phyloP scores from a whole-genome alignment of 1,284 basidiomycete genomes.

The Puccinia triticina region DNA sequence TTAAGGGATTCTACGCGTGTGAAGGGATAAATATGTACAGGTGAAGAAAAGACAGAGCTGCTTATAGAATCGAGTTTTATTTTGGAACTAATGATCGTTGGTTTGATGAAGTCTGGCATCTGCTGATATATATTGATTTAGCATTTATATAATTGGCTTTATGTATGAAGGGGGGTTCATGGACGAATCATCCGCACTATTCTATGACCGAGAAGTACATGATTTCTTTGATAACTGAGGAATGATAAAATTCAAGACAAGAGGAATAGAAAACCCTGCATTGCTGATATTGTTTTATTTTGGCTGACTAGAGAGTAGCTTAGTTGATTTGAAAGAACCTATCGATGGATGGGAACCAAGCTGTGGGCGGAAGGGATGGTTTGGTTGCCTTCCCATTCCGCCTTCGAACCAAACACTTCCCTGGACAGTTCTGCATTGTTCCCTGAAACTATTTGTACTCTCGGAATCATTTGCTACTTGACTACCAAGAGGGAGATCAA shows the following conservation, averaged over 20 bases:
- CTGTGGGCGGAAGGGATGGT: neutral
- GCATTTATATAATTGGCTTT: too few species aligned
- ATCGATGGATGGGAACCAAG: neutral
- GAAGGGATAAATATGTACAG: too few species aligned
- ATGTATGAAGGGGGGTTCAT: too few species aligned
- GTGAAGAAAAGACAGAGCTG: too few species aligned
- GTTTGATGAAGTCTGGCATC: too few species aligned
- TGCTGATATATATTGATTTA: too few species aligned
- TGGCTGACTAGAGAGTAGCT: neutral
- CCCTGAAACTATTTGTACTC: neutral
- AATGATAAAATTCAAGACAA: neutral
- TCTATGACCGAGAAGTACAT: too few species aligned
- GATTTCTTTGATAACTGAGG: too few species aligned
- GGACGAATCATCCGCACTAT: too few species aligned
- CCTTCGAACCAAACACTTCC: slow-evolving; percentile 5
- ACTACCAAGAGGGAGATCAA: neutral
- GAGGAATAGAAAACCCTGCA: neutral
- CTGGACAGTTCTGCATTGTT: neutral
- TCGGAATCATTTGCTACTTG: neutral
- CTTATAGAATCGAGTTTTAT: too few species aligned
- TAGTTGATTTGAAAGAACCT: neutral
- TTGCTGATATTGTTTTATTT: neutral
- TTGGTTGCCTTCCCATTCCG: slow-evolving; percentile 9
- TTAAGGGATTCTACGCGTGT: too few species aligned
- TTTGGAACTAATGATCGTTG: too few species aligned